Evolutionary conservation across 129 eudicot species (phyloP).

Genomic region (Ambrosia trifida): DNA sequence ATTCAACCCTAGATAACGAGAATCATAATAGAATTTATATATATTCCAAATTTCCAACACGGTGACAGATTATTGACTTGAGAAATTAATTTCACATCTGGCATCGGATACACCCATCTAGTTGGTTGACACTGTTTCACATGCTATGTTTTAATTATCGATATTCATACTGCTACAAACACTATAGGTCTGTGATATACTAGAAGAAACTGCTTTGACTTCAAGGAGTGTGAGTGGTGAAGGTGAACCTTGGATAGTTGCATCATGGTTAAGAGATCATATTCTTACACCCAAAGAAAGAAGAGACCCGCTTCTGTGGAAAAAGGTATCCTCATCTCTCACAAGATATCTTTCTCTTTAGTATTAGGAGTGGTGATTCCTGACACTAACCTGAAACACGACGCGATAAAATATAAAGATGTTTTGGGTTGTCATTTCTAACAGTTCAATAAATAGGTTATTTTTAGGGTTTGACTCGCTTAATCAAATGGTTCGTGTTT

Average conservation of each 20-base stretch:
- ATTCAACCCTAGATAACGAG: not conserved
- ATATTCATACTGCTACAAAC: constrained; percentile 8
- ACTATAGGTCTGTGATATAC: constrained; percentile 72
- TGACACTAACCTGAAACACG: not conserved
- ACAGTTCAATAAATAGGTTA: not conserved
- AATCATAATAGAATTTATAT: not conserved
- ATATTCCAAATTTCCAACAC: not conserved
- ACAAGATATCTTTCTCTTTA: not conserved
- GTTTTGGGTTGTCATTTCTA: not conserved
- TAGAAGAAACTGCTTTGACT: constrained; percentile 68
- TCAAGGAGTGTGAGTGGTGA: constrained; percentile 56
- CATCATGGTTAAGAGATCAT: constrained; percentile 86
- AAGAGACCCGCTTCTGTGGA: constrained; percentile 73
- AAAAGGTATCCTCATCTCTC: constrained; percentile 54
- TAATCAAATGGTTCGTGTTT: not conserved
- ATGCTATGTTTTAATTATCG: not conserved
- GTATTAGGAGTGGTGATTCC: not conserved
- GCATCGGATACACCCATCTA: not conserved
- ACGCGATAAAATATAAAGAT: not conserved
- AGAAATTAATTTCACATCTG: not conserved
- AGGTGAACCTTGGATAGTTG: constrained; percentile 83
- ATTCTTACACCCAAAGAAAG: constrained; percentile 82
- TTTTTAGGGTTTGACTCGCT: not conserved
- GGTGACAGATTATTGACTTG: not conserved
- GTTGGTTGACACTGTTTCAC: not conserved